phyloP scores from a whole-genome alignment of 257 asterid genomes.

The Nemophila menziesii region DNA sequence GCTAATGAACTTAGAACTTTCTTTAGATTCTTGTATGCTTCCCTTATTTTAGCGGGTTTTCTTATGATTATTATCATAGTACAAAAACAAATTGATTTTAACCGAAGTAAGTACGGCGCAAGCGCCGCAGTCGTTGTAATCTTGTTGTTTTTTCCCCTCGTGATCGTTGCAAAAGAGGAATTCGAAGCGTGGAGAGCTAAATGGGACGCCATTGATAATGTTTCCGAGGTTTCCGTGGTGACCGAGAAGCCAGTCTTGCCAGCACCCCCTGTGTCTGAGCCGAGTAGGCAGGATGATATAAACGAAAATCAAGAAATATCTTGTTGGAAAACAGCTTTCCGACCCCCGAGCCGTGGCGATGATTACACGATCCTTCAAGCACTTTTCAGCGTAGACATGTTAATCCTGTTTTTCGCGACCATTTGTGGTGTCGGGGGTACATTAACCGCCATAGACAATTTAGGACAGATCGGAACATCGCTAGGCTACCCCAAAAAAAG shows the following conservation, averaged over 20 bases:
- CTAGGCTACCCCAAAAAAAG: conserved; percentile 9
- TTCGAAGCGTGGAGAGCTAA: conserved; percentile 9
- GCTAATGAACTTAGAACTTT: conserved; percentile 25
- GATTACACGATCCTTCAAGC: conserved; percentile 20
- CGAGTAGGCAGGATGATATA: neutral
- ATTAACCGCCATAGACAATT: conserved; percentile 12
- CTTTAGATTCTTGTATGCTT: conserved; percentile 20
- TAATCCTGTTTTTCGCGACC: conserved; percentile 7
- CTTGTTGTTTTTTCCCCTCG: conserved; percentile 18
- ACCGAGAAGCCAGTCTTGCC: neutral
- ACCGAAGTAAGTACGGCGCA: conserved; percentile 3
- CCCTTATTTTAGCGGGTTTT: conserved; percentile 27
- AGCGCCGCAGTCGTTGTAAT: conserved; percentile 13
- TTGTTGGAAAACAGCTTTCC: conserved; percentile 8
- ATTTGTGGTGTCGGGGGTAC: conserved; percentile 11
- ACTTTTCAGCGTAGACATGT: conserved; percentile 17
- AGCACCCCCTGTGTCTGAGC: neutral
- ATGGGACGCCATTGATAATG: neutral
- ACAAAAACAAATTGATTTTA: conserved; percentile 12
- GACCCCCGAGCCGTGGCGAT: conserved; percentile 1
- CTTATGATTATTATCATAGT: conserved; percentile 25
- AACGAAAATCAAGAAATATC: neutral
- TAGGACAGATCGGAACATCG: conserved; percentile 11
- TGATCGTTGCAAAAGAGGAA: conserved; percentile 23
- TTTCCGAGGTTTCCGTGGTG: neutral